phyloP scores from a whole-genome alignment of 2,329 filamentous ascomycete genomes.

The Monilinia fructicola region DNA sequence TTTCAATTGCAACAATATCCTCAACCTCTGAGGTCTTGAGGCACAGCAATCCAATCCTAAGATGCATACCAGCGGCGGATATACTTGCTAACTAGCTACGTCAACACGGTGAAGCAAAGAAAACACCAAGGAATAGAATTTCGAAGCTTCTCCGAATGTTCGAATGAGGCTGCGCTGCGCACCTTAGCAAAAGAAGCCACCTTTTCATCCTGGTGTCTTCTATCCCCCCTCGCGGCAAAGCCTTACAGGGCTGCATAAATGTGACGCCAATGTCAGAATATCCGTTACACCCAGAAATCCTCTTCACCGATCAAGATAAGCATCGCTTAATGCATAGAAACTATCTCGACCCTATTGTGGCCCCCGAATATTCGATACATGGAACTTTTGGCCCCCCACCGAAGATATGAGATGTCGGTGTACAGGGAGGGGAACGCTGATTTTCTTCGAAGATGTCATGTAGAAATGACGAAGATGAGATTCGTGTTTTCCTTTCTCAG shows the following conservation, averaged over 20 bases:
- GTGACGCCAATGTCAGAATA: constrained; percentile 20
- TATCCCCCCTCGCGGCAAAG: neutral
- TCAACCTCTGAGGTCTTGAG: too few species aligned
- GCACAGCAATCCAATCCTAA: neutral
- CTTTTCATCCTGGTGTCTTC: neutral
- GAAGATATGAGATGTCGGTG: constrained; percentile 19
- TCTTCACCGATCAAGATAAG: constrained; percentile 23
- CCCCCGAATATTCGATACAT: constrained; percentile 10
- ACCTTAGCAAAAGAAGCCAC: constrained; percentile 1
- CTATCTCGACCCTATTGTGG: constrained; percentile 14
- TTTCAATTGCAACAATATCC: too few species aligned
- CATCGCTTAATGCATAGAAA: constrained; percentile 7
- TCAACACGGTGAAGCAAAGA: constrained; percentile 20
- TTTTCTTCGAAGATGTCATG: neutral
- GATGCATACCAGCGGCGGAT: constrained; percentile 1
- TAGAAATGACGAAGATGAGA: neutral
- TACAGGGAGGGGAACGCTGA: neutral
- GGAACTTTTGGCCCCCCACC: constrained; percentile 9
- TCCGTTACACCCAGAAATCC: constrained; percentile 8
- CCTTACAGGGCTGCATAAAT: constrained; percentile 21
- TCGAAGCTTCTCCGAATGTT: constrained; percentile 3
- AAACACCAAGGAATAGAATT: neutral
- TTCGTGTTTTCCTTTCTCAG: neutral
- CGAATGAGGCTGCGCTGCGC: neutral
- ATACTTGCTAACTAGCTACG: neutral